Evolutionary conservation across 73 alveolate genomes (phyloP), one percentile per base, ranked within the genome.

Genomic region (Paramecium caudatum): DNA sequence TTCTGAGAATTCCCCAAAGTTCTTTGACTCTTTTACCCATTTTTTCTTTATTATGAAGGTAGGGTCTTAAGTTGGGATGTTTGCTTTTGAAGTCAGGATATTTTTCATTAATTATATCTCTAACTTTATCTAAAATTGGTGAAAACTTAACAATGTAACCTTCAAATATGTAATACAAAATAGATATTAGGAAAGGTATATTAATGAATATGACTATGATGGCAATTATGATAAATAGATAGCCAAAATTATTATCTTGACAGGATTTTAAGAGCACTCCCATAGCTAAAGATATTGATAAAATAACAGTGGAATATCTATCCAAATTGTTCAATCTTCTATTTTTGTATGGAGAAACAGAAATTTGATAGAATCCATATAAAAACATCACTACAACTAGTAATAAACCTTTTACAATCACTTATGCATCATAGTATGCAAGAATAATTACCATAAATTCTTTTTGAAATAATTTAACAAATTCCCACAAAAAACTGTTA

Each of bases 401-500:
- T 34, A 83, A 55, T 12, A 83, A 55, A 15, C 91, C 91, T 32
- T 83, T 83, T 27, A 83, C 46, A 4, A 65, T 47, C 13, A 83
- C 69, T 55, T 83, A 25, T 19, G 33, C 46, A 37, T 83, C 70
- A 36, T 55, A 83, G 32, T 19, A 37, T 27, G 46, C 82, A 19
- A 83, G 15, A 36, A 83, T 55, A 10, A 83, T 83, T 16, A 70
- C 82, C 49, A 83, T 70, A 39, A 83, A 61, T 47, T 65, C 82
- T 47, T 83, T 83, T 55, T 83, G 48, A 34, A 55, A 83, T 34
- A 83, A 45, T 83, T 83, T 83, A 47, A 83, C 84, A 36, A 83
- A 55, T 50, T 83, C 91, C 91, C 91, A 83, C 16, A 83, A 55
- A 48, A 50, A 83, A 49, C 85, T 55, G 37, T 65, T 83, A 25